A percentile compares a stretch with the other conserved stretches of the same genome.
Evolutionary conservation across 257 asterid genomes (phyloP).

Genomic region (Lithospermum erythrorhizon): DNA sequence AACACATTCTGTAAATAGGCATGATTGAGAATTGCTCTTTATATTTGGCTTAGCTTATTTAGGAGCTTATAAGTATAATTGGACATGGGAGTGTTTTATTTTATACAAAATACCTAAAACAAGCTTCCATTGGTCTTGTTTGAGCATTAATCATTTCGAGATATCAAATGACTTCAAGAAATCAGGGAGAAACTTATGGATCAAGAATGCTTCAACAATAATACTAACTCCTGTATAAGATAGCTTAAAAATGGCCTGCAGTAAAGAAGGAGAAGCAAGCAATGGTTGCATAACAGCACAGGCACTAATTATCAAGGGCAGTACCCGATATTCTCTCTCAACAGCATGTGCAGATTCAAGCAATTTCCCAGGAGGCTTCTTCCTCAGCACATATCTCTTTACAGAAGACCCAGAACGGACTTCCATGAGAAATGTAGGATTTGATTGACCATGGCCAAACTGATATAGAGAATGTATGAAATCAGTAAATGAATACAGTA

Average conservation of each 20-base stretch:
- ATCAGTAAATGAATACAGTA: background rate
- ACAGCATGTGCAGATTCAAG: slow-evolving; percentile 92
- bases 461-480: slow-evolving; percentile 17
- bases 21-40: background rate
- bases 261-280: too few species aligned
- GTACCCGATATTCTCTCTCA: slow-evolving; percentile 91
- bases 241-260: too few species aligned
- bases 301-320: background rate
- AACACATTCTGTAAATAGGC: too few species aligned
- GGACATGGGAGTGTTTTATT: too few species aligned
- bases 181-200: too few species aligned
- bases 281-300: too few species aligned
- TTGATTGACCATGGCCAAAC: slow-evolving; percentile 98
- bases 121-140: too few species aligned
- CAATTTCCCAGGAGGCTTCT: slow-evolving; percentile 79
- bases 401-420: slow-evolving; percentile 42
- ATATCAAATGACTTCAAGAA: too few species aligned
- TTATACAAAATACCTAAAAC: too few species aligned
- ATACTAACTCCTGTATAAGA: too few species aligned
- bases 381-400: slow-evolving; percentile 72
- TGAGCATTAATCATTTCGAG: too few species aligned
- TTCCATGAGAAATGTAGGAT: slow-evolving; percentile 86
- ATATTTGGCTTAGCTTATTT: background rate
- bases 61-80: background rate
- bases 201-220: background rate